Conservation (phyloP, 345 rosid genomes). For the Moricandia moricandioides region DNA sequence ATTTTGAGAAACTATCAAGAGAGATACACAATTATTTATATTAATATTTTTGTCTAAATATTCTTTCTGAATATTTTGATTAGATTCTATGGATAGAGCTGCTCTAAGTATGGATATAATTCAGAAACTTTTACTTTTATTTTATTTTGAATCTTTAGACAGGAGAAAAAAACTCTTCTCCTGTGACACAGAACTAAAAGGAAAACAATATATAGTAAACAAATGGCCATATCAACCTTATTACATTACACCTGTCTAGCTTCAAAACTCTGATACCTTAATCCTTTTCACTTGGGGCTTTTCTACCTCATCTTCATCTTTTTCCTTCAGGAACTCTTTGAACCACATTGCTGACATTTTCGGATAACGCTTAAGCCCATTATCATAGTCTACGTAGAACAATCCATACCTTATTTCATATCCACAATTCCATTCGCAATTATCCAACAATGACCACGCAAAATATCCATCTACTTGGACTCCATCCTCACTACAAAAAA, state of each 20-base stretch:
- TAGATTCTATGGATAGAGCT: too few relatives aligned
- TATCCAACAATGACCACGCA: slow-evolving; percentile 57
- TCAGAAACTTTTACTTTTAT: too few relatives aligned
- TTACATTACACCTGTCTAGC: not conserved
- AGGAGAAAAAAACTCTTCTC: not conserved
- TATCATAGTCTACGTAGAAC: slow-evolving; percentile 46
- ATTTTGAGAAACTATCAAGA: not conserved
- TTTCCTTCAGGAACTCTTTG: slow-evolving; percentile 37
- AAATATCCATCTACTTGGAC: slow-evolving; percentile 52
- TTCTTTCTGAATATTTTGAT: too few relatives aligned
- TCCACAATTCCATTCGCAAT: slow-evolving; percentile 58
- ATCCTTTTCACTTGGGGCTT: not conserved
- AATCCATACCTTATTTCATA: slow-evolving; percentile 49
- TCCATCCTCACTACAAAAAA: slow-evolving; percentile 40
- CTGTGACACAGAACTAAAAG: not conserved
- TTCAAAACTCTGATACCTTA: slow-evolving; percentile 5
- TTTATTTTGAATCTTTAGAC: not conserved
- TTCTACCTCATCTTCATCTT: not conserved
- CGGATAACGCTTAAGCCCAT: slow-evolving; percentile 49
- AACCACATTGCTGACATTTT: slow-evolving; percentile 66
- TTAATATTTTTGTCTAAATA: too few relatives aligned
- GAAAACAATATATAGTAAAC: not conserved
- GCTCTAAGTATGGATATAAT: not conserved
- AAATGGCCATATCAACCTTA: not conserved
- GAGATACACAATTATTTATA: too few relatives aligned